Evolutionary conservation across 2,329 filamentous ascomycete genomes (phyloP).

Genomic region (Malbranchea cinnamomea): DNA sequence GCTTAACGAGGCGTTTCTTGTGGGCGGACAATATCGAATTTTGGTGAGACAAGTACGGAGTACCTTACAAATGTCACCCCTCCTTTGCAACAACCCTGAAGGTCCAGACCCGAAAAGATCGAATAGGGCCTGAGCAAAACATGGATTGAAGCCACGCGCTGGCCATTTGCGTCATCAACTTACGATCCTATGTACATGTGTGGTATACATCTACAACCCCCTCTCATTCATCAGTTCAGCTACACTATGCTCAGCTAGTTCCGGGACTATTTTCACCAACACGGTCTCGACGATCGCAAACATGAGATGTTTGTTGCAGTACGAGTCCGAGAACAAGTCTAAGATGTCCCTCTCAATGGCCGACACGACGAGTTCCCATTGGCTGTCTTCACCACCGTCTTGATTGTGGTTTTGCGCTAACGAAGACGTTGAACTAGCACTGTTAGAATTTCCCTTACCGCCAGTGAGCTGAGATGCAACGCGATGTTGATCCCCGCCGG

Average conservation of each 20-base stretch:
- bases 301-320: slow-evolving; percentile 85
- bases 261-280: slow-evolving; percentile 69
- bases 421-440: no score
- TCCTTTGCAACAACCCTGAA: slow-evolving; percentile 1
- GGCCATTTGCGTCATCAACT: neutral
- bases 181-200: neutral
- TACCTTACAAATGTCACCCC: no score
- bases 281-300: slow-evolving; percentile 71
- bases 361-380: no score
- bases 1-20: no score
- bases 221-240: slow-evolving; percentile 61
- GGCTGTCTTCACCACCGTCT: no score
- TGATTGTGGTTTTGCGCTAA: no score
- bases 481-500: no score
- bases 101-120: slow-evolving; percentile 1
- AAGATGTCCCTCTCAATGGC: slow-evolving; percentile 52
- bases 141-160: neutral
- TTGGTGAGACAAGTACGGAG: no score
- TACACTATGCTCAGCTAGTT: slow-evolving; percentile 58
- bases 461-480: no score
- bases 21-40: no score
- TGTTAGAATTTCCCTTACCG: no score
- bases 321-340: slow-evolving; percentile 62
- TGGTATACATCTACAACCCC: slow-evolving; percentile 22
- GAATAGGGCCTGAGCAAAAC: slow-evolving; percentile 1